Conservation (phyloP, 768 basidiomycete genomes). For the Termitomyces sp. region DNA sequence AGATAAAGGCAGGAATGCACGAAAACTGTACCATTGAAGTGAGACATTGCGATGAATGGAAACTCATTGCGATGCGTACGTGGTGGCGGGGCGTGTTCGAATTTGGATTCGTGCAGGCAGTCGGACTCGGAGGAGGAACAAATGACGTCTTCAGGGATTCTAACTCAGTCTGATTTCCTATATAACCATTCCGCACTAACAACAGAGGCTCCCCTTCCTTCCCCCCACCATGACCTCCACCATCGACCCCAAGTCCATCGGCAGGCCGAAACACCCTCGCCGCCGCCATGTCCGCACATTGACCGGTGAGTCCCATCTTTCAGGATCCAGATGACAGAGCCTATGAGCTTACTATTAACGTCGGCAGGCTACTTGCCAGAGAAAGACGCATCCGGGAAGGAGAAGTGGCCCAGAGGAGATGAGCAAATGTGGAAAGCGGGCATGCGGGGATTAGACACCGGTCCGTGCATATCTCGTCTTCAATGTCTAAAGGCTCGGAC, state of each 20-base stretch:
- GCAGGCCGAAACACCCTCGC: conserved; percentile 47
- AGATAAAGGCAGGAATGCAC: not conserved
- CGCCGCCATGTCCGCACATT: conserved; percentile 68
- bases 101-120: not conserved
- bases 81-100: not conserved
- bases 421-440: conserved; percentile 70
- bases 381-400: conserved; percentile 70
- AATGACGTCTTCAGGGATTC: conserved; percentile 8
- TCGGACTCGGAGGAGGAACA: not conserved
- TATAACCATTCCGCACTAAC: conserved; percentile 8
- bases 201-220: conserved; percentile 4
- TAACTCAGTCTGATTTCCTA: conserved; percentile 6
- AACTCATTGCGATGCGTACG: not conserved
- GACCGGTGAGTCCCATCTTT: conserved; percentile 41
- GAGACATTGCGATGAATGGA: conserved; percentile 3
- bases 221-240: conserved; percentile 54
- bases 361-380: conserved; percentile 72
- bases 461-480: conserved; percentile 29
- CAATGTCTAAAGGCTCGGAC: not conserved
- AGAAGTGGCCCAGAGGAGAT: conserved; percentile 83
- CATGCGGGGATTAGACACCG: conserved; percentile 53
- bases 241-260: conserved; percentile 63
- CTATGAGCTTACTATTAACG: not conserved
- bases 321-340: not conserved
- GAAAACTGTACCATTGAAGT: not conserved